Evolutionary conservation across 768 basidiomycete species (phyloP), one percentile per base, ranked within the genome.

Genomic region (Boletus rubropictus): DNA sequence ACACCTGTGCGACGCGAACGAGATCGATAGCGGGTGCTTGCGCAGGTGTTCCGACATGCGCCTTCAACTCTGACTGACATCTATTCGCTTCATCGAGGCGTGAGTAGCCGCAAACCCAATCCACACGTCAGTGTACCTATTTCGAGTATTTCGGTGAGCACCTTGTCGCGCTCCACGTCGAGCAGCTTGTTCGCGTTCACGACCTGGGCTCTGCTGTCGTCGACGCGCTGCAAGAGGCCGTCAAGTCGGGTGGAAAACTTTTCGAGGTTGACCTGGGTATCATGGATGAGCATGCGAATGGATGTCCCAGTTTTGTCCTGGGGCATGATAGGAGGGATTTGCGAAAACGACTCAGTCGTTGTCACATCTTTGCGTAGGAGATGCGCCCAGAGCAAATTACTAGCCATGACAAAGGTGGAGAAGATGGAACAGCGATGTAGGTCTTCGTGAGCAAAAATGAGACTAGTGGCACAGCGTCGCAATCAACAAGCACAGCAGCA

Each of bases 201-300:
- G 25, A 86, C 72, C 53, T 84, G 80, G 6, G 67, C 61, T 52
- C 72, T 75, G 21, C 80, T 70, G 27, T 77, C 71, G 12, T 79
- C 76, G 11, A 84, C 70, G 27, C 67, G 72, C 10, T 63, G 62
- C 2, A 78, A 63, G 20, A 87, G 69, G n/a, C 65, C 64, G 35
- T 77, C 79, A 12, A 82, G 76, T 25, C 75, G 73, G 7, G 67
- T 67, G 0, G 81, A 77, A 49, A 88, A 87, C 54, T 70, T 77
- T 63, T 89, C 84, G 29, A 88, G 72, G 51, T 81, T 78, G 18
- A 75, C 77, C 46, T 86, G 84, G 1, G 84, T 86, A 59, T 88
- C 86, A 53, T 87, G 79, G 18, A 89, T 67, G 11, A 88, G 72
- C 54, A 87, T 74, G 33, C 85, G 78, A 68, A 82, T 82, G 6